Conservation (phyloP, 1,284 basidiomycete species). For the Ganoderma sinense region DNA sequence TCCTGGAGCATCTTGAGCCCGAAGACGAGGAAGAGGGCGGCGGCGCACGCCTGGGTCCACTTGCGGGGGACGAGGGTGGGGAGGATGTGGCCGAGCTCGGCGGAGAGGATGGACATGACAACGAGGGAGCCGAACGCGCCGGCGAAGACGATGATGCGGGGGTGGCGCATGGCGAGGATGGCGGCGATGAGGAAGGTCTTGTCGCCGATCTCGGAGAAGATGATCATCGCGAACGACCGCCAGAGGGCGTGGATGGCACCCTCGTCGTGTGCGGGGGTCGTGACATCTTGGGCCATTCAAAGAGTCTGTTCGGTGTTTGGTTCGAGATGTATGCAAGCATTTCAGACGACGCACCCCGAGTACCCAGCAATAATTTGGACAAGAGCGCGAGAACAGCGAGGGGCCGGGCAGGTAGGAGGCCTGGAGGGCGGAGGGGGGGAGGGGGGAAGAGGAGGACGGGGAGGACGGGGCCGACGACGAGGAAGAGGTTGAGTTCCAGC, state of each 20-base stretch:
- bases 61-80: conserved; percentile 83
- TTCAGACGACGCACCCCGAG: not conserved
- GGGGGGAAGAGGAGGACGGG: not conserved
- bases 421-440: not conserved
- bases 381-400: not conserved
- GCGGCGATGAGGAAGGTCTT: conserved; percentile 98
- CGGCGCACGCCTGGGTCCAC: conserved; percentile 84
- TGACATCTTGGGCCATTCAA: conserved; percentile 37
- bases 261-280: conserved; percentile 41
- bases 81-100: conserved; percentile 87
- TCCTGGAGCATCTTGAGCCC: conserved; percentile 88
- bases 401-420: not conserved
- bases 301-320: conserved; percentile 6
- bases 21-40: conserved; percentile 86
- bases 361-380: not conserved
- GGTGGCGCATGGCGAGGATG: conserved; percentile 95
- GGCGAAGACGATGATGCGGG: conserved; percentile 85
- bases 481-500: not conserved
- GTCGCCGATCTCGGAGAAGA: conserved; percentile 94
- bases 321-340: too few relatives aligned
- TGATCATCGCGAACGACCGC: conserved; percentile 88
- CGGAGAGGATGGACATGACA: conserved; percentile 93
- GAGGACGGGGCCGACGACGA: not conserved
- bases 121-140: conserved; percentile 91
- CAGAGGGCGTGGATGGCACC: conserved; percentile 61